These are phyloP conservation scores for Penicillium griseofulvum DNA, from an alignment of 2,329 filamentous ascomycete species.

Conservation along the genomic window DNA sequence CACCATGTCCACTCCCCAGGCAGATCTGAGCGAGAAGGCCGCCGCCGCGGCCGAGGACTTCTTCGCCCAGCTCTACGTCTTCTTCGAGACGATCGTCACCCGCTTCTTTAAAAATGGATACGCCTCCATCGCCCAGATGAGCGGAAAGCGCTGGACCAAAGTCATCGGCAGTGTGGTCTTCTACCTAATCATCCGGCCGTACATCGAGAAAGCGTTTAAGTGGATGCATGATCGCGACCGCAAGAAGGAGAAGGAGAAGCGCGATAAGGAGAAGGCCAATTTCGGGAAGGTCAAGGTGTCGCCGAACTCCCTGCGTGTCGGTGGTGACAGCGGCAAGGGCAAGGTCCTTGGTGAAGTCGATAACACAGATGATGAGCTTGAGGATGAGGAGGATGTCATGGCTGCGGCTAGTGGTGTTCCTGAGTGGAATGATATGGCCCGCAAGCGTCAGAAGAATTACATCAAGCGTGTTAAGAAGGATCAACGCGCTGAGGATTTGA, in stretches of 20 bases:
- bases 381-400: conserved; percentile 42
- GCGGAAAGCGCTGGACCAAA: conserved; percentile 57
- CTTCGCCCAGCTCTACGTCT: conserved; percentile 29
- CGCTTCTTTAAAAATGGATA: conserved; percentile 43
- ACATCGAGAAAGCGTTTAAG: conserved; percentile 66
- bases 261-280: conserved; percentile 53
- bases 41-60: conserved; percentile 31
- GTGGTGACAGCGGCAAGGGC: conserved; percentile 49
- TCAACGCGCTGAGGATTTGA: conserved; percentile 61
- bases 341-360: conserved; percentile 43
- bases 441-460: conserved; percentile 65
- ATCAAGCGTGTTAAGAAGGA: conserved; percentile 65
- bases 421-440: conserved; percentile 68
- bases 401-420: conserved; percentile 48
- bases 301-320: conserved; percentile 63
- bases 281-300: conserved; percentile 56
- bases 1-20: conserved; percentile 22
- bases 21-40: conserved; percentile 24
- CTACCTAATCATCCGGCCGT: conserved; percentile 72
- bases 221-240: conserved; percentile 48
- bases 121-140: conserved; percentile 45
- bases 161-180: conserved; percentile 69
- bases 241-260: conserved; percentile 52
- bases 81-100: conserved; percentile 22
- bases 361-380: conserved; percentile 43